A percentile compares a stretch with the other conserved stretches of the same genome.
phyloP scores from a whole-genome alignment of 176 grass and related monocot genomes.

The Musa itinerans region DNA sequence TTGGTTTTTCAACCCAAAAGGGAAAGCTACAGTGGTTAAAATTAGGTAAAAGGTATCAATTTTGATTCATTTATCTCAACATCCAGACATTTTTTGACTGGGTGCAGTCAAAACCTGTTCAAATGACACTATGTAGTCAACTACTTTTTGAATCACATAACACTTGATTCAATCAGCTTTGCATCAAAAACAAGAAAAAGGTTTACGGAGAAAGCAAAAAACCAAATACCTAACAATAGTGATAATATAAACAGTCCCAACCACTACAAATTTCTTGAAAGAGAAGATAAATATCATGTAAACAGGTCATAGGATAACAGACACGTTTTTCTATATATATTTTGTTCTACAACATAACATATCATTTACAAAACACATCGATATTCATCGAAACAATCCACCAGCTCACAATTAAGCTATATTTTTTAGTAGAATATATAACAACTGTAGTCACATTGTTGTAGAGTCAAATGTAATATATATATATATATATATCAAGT shows the following conservation, averaged over 20 bases:
- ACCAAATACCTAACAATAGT: too few species aligned
- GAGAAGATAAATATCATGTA: neutral
- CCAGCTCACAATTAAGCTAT: neutral
- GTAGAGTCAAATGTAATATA: neutral
- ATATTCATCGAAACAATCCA: neutral
- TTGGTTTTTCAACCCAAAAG: too few species aligned
- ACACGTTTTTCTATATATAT: neutral
- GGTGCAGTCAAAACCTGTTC: too few species aligned
- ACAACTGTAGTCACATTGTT: neutral
- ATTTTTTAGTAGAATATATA: neutral
- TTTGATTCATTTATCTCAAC: too few species aligned
- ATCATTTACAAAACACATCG: constrained; percentile 9
- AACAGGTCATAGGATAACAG: neutral
- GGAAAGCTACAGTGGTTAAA: too few species aligned
- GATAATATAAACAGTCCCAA: too few species aligned
- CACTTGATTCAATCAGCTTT: too few species aligned
- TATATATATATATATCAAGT: neutral
- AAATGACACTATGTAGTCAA: too few species aligned
- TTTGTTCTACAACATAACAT: neutral
- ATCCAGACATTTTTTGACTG: too few species aligned
- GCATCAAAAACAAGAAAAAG: neutral
- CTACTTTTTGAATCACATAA: too few species aligned
- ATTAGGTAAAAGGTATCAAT: too few species aligned
- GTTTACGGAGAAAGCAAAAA: neutral
- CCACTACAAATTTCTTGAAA: too few species aligned